phyloP scores from a whole-genome alignment of 257 asterid genomes.

The Solanum tarijense region DNA sequence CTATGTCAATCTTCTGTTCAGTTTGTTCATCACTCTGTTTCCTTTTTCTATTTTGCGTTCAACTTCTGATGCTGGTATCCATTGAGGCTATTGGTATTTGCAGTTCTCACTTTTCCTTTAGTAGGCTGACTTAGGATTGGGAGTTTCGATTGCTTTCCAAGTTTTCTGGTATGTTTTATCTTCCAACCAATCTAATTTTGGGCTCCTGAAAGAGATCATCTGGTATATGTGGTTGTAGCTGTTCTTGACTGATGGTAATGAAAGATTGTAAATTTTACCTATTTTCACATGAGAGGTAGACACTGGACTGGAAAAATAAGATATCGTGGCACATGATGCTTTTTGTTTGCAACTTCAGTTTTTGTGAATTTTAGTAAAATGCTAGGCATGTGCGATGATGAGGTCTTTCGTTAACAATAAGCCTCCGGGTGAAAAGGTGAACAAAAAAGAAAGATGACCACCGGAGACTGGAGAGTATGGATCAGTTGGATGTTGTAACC shows the following conservation, averaged over 20 bases:
- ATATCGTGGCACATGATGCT: not conserved
- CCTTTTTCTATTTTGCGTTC: not conserved
- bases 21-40: not conserved
- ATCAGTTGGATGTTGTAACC: not conserved
- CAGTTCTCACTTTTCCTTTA: not conserved
- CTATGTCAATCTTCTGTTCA: not conserved
- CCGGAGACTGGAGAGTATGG: not conserved
- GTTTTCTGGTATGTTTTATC: not conserved
- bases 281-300: not conserved
- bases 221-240: not conserved
- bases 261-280: not conserved
- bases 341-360: not conserved
- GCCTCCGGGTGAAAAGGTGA: not conserved
- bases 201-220: not conserved
- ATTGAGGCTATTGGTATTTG: not conserved
- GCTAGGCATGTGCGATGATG: not conserved
- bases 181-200: not conserved
- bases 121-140: not conserved
- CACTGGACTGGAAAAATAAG: not conserved
- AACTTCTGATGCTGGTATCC: not conserved
- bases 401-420: not conserved
- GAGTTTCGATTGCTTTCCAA: not conserved
- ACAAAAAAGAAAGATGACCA: not conserved
- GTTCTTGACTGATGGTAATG: not conserved
- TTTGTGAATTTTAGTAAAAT: not conserved